These are phyloP conservation scores for Venturia effusa DNA, from an alignment of 2,329 filamentous ascomycete species.

Conservation along the genomic window DNA sequence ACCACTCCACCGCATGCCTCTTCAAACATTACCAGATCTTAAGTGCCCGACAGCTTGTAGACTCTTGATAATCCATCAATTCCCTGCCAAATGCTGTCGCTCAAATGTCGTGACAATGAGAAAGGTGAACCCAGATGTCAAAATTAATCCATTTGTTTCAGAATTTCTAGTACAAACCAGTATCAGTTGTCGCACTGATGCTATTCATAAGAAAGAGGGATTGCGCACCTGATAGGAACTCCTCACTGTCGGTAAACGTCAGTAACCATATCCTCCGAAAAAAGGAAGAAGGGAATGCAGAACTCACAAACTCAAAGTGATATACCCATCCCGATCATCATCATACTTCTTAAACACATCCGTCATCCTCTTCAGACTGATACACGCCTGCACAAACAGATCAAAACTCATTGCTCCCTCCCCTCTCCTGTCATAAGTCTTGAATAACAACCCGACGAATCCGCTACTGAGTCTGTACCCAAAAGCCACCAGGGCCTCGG, in stretches of 20 bases:
- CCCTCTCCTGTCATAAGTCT: constrained; percentile 60
- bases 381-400: constrained; percentile 94
- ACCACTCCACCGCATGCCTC: not conserved
- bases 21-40: too few relatives aligned
- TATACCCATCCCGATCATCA: constrained; percentile 86
- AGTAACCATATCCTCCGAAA: constrained; percentile 1
- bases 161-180: constrained; percentile 24
- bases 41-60: too few relatives aligned
- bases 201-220: constrained; percentile 43
- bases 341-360: constrained; percentile 99
- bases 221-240: constrained; percentile 46
- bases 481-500: constrained; percentile 79
- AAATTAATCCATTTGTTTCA: constrained; percentile 9
- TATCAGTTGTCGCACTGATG: constrained; percentile 40
- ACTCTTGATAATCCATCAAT: not conserved
- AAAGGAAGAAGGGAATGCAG: not conserved
- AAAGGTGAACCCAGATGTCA: not conserved
- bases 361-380: constrained; percentile 94
- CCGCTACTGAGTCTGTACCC: constrained; percentile 78
- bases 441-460: constrained; percentile 78
- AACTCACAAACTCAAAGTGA: constrained; percentile 45
- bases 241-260: constrained; percentile 28
- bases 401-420: constrained; percentile 57
- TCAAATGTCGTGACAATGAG: not conserved
- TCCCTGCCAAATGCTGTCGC: not conserved